Percentiles rank a stretch among this genome's conserved stretches.
Conservation (phyloP, 176 grass and related monocot genomes). For the Chrysopogon serrulatus region DNA sequence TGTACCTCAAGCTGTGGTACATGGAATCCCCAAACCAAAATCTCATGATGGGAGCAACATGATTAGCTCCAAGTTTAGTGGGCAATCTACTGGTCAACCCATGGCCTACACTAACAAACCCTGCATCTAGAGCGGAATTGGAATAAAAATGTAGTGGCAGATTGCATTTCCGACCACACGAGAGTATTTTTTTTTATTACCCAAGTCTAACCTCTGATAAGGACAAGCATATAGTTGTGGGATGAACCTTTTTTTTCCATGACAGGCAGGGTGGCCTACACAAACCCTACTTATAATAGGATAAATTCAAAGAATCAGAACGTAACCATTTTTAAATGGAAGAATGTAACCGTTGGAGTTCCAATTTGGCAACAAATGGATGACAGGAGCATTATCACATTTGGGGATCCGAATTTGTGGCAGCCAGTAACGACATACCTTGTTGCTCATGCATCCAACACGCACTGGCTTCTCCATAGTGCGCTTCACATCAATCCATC, state of each 20-base stretch:
- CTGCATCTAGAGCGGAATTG: conserved; percentile 16
- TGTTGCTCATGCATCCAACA: conserved; percentile 10
- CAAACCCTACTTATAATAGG: neutral
- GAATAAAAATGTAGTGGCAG: neutral
- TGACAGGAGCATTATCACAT: neutral
- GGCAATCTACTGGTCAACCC: conserved; percentile 13
- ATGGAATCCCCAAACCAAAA: conserved; percentile 13
- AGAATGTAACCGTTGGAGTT: neutral
- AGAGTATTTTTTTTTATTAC: conserved; percentile 20
- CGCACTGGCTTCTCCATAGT: conserved; percentile 3
- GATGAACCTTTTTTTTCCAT: conserved; percentile 33
- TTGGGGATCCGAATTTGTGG: neutral
- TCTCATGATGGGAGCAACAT: conserved; percentile 17
- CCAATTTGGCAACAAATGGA: neutral
- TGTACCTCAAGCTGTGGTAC: neutral
- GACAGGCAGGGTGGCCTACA: conserved; percentile 17
- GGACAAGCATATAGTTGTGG: conserved; percentile 37
- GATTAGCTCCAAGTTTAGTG: conserved; percentile 36
- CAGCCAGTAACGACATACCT: neutral
- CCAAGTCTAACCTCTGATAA: neutral
- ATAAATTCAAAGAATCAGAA: conserved; percentile 13
- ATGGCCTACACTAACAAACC: neutral
- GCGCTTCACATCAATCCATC: conserved; percentile 9
- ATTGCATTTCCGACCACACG: conserved; percentile 16
- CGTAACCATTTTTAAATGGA: neutral